These are phyloP conservation scores for Nicotiana noctiflora DNA, from an alignment of 257 asterid species.

Conservation along the genomic window DNA sequence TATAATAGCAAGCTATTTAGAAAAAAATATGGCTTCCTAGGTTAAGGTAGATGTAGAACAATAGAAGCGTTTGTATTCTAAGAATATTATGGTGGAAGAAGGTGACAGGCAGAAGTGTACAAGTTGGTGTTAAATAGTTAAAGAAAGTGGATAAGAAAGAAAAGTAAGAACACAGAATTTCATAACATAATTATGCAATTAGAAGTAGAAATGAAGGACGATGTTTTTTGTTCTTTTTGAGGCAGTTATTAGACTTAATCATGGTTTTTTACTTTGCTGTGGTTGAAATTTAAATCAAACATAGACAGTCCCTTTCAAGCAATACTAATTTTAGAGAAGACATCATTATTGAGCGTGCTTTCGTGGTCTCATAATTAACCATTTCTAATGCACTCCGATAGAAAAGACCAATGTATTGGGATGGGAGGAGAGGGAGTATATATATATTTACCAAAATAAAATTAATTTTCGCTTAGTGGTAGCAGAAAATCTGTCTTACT, in stretches of 20 bases:
- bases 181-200: slow-evolving; percentile 24
- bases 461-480: not conserved
- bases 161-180: not conserved
- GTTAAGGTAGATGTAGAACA: not conserved
- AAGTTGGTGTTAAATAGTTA: slow-evolving; percentile 6
- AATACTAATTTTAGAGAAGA: slow-evolving; percentile 20
- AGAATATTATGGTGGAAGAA: not conserved
- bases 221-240: not conserved
- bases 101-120: not conserved
- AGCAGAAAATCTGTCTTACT: not conserved
- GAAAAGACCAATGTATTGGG: not conserved
- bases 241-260: slow-evolving; percentile 16
- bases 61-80: not conserved
- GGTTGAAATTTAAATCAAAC: slow-evolving; percentile 21
- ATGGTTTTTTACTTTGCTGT: not conserved
- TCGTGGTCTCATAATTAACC: slow-evolving; percentile 15
- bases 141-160: not conserved
- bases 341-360: slow-evolving; percentile 50
- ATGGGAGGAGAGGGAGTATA: not conserved
- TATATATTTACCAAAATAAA: not conserved
- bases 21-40: not conserved
- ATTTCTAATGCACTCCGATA: not conserved
- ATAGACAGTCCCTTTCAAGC: slow-evolving; percentile 35
- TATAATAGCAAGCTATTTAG: not conserved
- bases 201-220: slow-evolving; percentile 27